Base-by-base conservation (phyloP, 2,329 filamentous ascomycete species). In the Neonectria faginata region DNA sequence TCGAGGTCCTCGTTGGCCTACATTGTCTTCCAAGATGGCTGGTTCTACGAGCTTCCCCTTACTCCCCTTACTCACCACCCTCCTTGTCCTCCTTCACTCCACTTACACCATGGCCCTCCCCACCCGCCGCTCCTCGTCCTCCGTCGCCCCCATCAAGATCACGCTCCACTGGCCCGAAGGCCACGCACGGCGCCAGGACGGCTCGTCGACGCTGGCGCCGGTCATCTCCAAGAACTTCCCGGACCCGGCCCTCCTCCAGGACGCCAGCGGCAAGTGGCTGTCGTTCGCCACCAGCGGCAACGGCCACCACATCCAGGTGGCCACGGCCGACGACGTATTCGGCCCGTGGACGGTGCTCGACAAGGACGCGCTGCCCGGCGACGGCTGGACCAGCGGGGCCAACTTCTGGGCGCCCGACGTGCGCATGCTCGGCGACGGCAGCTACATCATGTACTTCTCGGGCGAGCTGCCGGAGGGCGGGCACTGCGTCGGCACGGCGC, bases 331-430 rank as follows among this genome's bases (percentile, higher is more conserved):
- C 1, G 81, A 84, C 52, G 83, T 87, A 53, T 73, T 77, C 12
- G 80, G 80, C 4, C 82, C 84, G 73, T 85, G 81, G 73, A 75
- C 83, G 7, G 79, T 84, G 22, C 78, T 83, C 47, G 78, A 84
- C 62, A 74, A 80, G n/a, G 86, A 90, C 67, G 83, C 85, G 2
- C 78, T 91, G n/a, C 86, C 87, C 0, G 75, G 78, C 6, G 82
- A 82, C 2, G 70, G 78, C 7, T 91, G 89, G 88, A 85, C 85
- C 33, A 83, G 80, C 4, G 82, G 83, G 2, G 74, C 75, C 4
- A 82, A 87, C 60, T 85, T 85, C 27, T 91, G 88, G 87, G 88
- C 88, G 0, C 89, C 88, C 10, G 88, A 90, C 71, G 85, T 91
- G 7, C 79, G 83, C 12, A 77, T 76, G 59, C 76, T 88, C 36